Evolutionary conservation across 2,329 filamentous ascomycete genomes (phyloP), one percentile per base, ranked within the genome.

Genomic region (Phyllosticta citriasiana): DNA sequence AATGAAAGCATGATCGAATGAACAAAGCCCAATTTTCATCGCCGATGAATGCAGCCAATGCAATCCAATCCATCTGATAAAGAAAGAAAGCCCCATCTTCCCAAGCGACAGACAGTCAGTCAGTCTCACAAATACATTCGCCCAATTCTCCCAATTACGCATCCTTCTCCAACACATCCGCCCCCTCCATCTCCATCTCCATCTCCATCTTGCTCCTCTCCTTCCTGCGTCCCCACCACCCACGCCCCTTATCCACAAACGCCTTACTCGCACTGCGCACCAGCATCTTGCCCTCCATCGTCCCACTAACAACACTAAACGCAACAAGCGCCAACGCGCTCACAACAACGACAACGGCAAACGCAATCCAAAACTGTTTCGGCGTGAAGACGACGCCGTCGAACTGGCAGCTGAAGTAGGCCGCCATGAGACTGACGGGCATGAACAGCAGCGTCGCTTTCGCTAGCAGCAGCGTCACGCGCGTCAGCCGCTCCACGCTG

Each of bases 401-500:
- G 57, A 90, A 82, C 69, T 88, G 81, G 1, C 86, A 80, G 5
- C 84, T 86, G 71, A 90, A 91, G 72, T 90, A 91, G 33, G 79
- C 84, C 3, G 87, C 89, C 83, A 91, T 85, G 56, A 91, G 80
- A 65, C 82, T 87, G 63, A 91, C 86, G 0, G 88, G 88, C 60
- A 91, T 78, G 74, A 91, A 91, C 57, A 91, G 77, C 51, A 91
- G 88, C 12, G 85, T 88, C 5, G 88, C 83, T 70, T 91, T 91
- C 55, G 87, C 87, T 10, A 91, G 78, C 4, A 91, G 76, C 4
- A 89, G 84, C 3, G 88, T 88, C 64, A 87, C 85, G 62, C 87
- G 79, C 0, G 87, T 90, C 22, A 91, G 79, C 22, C 85, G 81
- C 63, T 89, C 87, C 10, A 89, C 88, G 3, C 84, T 83, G 65